These are phyloP conservation scores for Claviceps arundinis DNA, from an alignment of 2,329 filamentous ascomycete species.

Conservation along the genomic window DNA sequence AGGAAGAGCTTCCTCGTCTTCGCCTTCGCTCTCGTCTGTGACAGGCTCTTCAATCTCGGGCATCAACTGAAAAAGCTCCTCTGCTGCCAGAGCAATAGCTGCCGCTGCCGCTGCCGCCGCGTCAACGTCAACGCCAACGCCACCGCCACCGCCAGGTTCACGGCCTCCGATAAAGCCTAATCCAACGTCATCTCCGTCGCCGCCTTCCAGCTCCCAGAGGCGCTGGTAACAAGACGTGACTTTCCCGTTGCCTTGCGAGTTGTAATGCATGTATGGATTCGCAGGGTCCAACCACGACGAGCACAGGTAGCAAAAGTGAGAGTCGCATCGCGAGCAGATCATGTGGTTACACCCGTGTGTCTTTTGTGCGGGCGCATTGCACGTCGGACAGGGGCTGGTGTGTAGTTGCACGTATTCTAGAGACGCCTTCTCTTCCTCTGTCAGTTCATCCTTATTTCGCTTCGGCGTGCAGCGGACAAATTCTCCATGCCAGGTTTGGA, in stretches of 20 bases:
- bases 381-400: conserved; percentile 82
- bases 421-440: conserved; percentile 74
- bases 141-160: conserved; percentile 2
- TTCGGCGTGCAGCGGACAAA: conserved; percentile 56
- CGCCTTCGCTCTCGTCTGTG: conserved; percentile 11
- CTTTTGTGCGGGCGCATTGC: conserved; percentile 74
- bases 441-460: conserved; percentile 55
- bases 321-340: conserved; percentile 78
- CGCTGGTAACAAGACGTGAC: conserved; percentile 64
- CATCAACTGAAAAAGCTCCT: neutral
- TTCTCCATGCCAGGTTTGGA: conserved; percentile 84
- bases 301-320: conserved; percentile 94
- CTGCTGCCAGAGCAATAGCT: neutral
- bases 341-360: conserved; percentile 94
- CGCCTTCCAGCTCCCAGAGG: conserved; percentile 79
- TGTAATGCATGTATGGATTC: conserved; percentile 86
- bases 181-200: conserved; percentile 50
- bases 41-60: conserved; percentile 10
- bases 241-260: conserved; percentile 40
- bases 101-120: neutral
- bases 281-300: conserved; percentile 67
- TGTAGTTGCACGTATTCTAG: conserved; percentile 70
- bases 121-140: neutral
- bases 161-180: conserved; percentile 29
- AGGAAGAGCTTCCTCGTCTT: conserved; percentile 11